A percentile compares a stretch with the other conserved stretches of the same genome.
phyloP scores from a whole-genome alignment of 2,329 filamentous ascomycete species.

The Plenodomus biglobosus region DNA sequence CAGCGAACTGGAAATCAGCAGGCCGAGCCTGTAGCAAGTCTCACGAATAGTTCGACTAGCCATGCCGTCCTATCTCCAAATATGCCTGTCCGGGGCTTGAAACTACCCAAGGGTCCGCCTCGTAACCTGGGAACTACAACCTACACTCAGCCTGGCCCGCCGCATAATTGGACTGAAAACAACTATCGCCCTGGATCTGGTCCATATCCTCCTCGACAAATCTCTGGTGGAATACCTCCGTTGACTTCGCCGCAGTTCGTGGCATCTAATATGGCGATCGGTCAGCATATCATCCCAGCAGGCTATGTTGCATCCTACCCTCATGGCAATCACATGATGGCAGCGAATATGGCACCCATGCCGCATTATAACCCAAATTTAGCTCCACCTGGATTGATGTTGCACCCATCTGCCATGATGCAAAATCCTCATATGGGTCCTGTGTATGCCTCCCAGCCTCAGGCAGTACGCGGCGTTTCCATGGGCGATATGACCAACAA shows the following conservation, averaged over 20 bases:
- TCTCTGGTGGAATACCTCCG: constrained; percentile 9
- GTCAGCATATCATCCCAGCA: constrained; percentile 13
- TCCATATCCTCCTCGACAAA: constrained; percentile 12
- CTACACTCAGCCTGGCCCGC: constrained; percentile 6
- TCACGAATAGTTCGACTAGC: constrained; percentile 1
- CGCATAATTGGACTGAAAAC: constrained; percentile 24
- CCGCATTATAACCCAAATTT: constrained; percentile 15
- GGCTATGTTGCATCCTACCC: constrained; percentile 13
- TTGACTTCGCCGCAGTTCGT: not conserved
- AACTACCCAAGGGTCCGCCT: constrained; percentile 11
- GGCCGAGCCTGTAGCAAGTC: constrained; percentile 3
- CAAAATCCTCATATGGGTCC: constrained; percentile 14
- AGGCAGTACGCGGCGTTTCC: constrained; percentile 8
- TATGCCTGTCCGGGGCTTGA: constrained; percentile 9
- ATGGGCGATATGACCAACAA: constrained; percentile 37
- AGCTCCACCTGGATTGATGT: constrained; percentile 14
- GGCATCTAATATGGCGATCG: not conserved
- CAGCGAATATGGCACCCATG: constrained; percentile 10
- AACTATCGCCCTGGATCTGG: constrained; percentile 15
- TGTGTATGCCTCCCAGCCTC: constrained; percentile 14
- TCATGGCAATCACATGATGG: constrained; percentile 11
- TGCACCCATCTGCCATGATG: constrained; percentile 8
- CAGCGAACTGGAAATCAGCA: constrained; percentile 2
- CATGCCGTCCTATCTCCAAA: constrained; percentile 8
- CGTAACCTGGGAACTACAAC: constrained; percentile 13